phyloP scores from a whole-genome alignment of 2,329 filamentous ascomycete species.

The Exophiala calicioides region DNA sequence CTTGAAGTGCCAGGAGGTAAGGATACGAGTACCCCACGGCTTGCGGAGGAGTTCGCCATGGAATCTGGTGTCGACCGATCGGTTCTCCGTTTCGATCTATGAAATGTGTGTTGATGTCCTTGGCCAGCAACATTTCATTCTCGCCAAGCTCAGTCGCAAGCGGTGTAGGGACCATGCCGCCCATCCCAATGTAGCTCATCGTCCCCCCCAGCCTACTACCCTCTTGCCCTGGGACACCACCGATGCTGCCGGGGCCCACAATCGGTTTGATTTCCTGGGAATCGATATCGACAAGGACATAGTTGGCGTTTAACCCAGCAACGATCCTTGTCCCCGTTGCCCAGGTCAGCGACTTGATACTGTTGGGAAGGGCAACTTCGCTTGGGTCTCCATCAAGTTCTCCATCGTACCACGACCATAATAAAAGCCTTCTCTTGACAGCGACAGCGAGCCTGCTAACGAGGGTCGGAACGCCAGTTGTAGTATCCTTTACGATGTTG shows the following conservation, averaged over 20 bases:
- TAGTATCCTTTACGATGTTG: constrained; percentile 87
- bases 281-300: constrained; percentile 82
- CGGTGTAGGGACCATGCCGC: constrained; percentile 86
- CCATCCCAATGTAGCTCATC: constrained; percentile 97
- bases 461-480: constrained; percentile 86
- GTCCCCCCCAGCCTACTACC: constrained; percentile 78
- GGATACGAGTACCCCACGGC: constrained; percentile 95
- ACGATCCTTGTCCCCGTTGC: constrained; percentile 82
- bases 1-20: constrained; percentile 84
- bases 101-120: constrained; percentile 94
- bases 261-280: constrained; percentile 75
- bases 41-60: constrained; percentile 85
- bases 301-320: constrained; percentile 87
- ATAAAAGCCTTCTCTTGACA: constrained; percentile 81
- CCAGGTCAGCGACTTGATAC: constrained; percentile 89
- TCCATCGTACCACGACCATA: constrained; percentile 97
- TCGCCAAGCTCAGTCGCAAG: constrained; percentile 79
- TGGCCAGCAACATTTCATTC: constrained; percentile 87
- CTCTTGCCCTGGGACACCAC: constrained; percentile 64
- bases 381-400: constrained; percentile 73
- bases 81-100: constrained; percentile 81
- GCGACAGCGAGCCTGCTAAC: constrained; percentile 89
- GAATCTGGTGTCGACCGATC: constrained; percentile 82
- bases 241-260: constrained; percentile 71
- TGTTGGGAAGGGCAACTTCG: constrained; percentile 78